These are phyloP conservation scores for Rugonectria rugulosa DNA, from an alignment of 2,329 filamentous ascomycete genomes.

Conservation along the genomic window DNA sequence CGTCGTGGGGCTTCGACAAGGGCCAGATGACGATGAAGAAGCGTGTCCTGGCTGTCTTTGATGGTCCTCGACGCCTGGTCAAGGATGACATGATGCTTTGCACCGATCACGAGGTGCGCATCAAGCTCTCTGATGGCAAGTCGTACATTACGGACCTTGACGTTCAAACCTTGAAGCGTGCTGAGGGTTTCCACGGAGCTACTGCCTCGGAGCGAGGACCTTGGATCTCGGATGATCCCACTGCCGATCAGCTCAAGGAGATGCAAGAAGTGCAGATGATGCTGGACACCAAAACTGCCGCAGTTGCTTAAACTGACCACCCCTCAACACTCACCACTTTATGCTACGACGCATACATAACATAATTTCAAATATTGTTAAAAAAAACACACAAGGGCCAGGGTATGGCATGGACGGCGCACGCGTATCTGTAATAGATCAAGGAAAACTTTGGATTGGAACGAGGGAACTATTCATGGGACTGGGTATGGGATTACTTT, in stretches of 20 bases:
- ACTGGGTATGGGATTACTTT: slow-evolving; percentile 27
- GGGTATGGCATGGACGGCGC: slow-evolving; percentile 41
- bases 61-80: slow-evolving; percentile 85
- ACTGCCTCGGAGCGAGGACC: slow-evolving; percentile 87
- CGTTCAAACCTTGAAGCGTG: slow-evolving; percentile 85
- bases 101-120: slow-evolving; percentile 90
- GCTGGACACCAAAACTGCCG: slow-evolving; percentile 40
- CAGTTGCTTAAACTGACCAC: slow-evolving; percentile 28
- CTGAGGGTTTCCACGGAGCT: slow-evolving; percentile 82
- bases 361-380: slow-evolving; percentile 12
- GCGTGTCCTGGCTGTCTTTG: slow-evolving; percentile 91
- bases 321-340: slow-evolving; percentile 2
- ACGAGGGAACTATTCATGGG: slow-evolving; percentile 15
- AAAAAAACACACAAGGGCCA: slow-evolving; percentile 25
- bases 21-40: slow-evolving; percentile 99
- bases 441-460: slow-evolving; percentile 20
- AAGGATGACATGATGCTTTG: slow-evolving; percentile 99
- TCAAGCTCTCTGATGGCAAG: slow-evolving; percentile 77
- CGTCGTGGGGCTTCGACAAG: slow-evolving; percentile 90
- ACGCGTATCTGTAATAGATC: slow-evolving; percentile 38
- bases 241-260: slow-evolving; percentile 65
- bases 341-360: slow-evolving; percentile 24
- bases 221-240: slow-evolving; percentile 79
- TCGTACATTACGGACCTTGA: slow-evolving; percentile 93
- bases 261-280: slow-evolving; percentile 69